Evolutionary conservation across 1,284 basidiomycete genomes (phyloP), one percentile per base, ranked within the genome.

Genomic region (Tilletia walkeri): DNA sequence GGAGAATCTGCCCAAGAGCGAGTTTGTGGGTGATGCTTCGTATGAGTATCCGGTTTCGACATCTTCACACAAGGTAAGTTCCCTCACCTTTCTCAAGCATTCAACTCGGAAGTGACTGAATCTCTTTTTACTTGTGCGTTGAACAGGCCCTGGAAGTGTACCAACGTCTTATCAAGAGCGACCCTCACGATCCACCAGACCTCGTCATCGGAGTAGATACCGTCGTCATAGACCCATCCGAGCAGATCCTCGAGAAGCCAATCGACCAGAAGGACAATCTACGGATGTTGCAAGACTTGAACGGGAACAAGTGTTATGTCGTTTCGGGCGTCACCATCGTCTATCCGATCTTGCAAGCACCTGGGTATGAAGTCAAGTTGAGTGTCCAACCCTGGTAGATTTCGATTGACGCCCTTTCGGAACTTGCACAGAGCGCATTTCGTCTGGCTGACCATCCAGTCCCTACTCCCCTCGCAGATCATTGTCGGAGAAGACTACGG

Each of bases 21-120:
- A 88, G 2, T 98, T 85, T 71, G 79, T 90, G 71, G 89, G 89
- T 36, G 88, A 92, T 73, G 87, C 92, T 3, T 75, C 77, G 18
- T 92, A 93, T 71, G 93, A 96, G 82, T 98, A 99, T 82, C 93
- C 95, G 0, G 92, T 96, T 4, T 90, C 94, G 7, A 98, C 94
- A 0, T 93, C 93, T 1, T 90, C 89, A 1, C 91, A 95, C 76
- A 98, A 97, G 86, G 39, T 48, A 54, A 18, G 47, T 53, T 66
- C n/a, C 2, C 7, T 41, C 20, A 30, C 66, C 20, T 16, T 36
- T 50, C n/a, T 67, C 1, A 45, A 45, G 20, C 16, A 53, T n/a
- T 16, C 3, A 1, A 45, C 6, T 45, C 1, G 0, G 14, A 14
- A 45, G 41, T 45, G 41, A 14, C 14, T 45, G 41, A 45, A 10